Evolutionary conservation across 2,329 filamentous ascomycete species (phyloP).

Genomic region (Volutella citrinella): DNA sequence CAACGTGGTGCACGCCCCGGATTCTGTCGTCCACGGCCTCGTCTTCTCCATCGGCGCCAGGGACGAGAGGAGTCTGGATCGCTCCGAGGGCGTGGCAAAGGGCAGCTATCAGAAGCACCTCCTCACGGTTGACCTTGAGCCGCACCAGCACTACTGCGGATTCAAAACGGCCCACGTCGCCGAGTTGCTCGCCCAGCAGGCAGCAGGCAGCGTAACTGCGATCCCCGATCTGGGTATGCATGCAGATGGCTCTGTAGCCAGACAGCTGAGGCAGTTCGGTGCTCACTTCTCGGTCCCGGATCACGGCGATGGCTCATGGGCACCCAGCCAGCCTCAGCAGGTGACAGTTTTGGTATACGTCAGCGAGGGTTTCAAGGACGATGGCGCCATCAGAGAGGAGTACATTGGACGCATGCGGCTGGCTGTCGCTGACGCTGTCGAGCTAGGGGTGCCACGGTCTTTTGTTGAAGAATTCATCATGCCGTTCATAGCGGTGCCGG

Average conservation of each 20-base stretch:
- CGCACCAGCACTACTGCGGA: neutral
- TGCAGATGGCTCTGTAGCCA: too few species aligned
- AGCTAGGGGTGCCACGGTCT: neutral
- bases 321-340: neutral
- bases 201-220: too few species aligned
- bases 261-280: too few species aligned
- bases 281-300: too few species aligned
- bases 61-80: slow-evolving; percentile 1
- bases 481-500: slow-evolving; percentile 1
- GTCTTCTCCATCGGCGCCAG: neutral
- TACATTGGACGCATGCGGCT: slow-evolving; percentile 2
- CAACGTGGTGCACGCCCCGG: slow-evolving; percentile 3
- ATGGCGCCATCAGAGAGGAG: neutral
- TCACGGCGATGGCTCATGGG: too few species aligned
- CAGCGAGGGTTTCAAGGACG: neutral
- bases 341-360: slow-evolving; percentile 1
- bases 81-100: slow-evolving; percentile 1
- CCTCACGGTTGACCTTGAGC: neutral
- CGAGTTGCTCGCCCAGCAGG: neutral
- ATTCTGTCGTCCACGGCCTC: slow-evolving; percentile 2
- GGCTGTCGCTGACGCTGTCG: neutral
- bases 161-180: neutral
- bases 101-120: slow-evolving; percentile 4
- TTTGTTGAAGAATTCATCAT: slow-evolving; percentile 1
- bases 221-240: too few species aligned